A percentile compares a stretch with the other conserved stretches of the same genome.
phyloP scores from a whole-genome alignment of 2,329 filamentous ascomycete species.

The Pseudogymnoascus sp. region DNA sequence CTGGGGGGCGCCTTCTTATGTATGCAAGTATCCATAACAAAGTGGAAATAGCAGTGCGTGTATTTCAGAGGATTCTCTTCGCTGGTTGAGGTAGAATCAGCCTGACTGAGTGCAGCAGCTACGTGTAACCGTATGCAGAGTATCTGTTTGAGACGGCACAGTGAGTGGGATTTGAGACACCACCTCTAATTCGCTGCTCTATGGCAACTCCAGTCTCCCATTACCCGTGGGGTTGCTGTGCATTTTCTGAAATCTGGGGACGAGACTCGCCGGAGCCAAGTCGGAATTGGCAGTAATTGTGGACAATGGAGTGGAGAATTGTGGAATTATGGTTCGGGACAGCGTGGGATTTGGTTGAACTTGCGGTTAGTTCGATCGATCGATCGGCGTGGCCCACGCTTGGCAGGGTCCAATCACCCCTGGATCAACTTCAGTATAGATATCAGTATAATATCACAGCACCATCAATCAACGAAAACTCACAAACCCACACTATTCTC shows the following conservation, averaged over 20 bases:
- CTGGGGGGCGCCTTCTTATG: not conserved
- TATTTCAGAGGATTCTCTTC: not conserved
- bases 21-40: not conserved
- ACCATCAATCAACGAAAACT: not conserved
- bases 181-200: not conserved
- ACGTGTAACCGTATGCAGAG: not conserved
- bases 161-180: not conserved
- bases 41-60: not conserved
- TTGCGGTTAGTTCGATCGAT: not conserved
- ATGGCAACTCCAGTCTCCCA: not conserved
- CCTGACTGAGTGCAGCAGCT: not conserved
- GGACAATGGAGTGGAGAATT: not conserved
- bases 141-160: not conserved
- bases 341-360: not conserved
- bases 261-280: not conserved
- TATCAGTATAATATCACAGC: not conserved
- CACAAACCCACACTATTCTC: not conserved
- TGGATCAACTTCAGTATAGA: not conserved
- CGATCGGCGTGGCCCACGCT: not conserved
- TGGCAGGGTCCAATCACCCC: not conserved
- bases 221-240: not conserved
- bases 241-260: not conserved
- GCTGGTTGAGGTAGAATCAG: not conserved
- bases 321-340: not conserved
- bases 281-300: not conserved